phyloP scores from a whole-genome alignment of 2,329 filamentous ascomycete genomes.

The Fusarium sp. region DNA sequence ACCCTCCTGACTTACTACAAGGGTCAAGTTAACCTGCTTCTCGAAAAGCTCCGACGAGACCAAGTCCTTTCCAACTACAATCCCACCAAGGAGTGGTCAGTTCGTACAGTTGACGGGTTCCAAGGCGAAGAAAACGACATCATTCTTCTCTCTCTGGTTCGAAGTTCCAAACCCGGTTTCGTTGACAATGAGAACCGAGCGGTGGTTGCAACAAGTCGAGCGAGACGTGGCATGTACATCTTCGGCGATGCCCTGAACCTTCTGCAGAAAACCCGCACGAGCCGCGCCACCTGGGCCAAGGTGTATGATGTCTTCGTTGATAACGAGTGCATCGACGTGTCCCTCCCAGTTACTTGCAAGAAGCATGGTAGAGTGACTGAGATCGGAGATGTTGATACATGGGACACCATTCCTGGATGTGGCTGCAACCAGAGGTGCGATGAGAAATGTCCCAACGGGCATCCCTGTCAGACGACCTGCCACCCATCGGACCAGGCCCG shows the following conservation, averaged over 20 bases:
- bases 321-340: conserved; percentile 47
- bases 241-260: conserved; percentile 79
- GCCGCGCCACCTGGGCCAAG: conserved; percentile 55
- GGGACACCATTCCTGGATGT: conserved; percentile 50
- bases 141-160: conserved; percentile 82
- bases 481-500: conserved; percentile 26
- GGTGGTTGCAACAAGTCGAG: conserved; percentile 74
- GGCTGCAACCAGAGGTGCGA: conserved; percentile 33
- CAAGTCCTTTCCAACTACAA: conserved; percentile 41
- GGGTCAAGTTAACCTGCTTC: conserved; percentile 78
- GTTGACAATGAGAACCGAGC: conserved; percentile 71
- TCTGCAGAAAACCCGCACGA: conserved; percentile 58
- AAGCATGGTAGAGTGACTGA: conserved; percentile 66
- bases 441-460: conserved; percentile 36
- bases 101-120: conserved; percentile 88
- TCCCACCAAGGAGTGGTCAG: conserved; percentile 60
- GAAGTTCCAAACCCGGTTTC: conserved; percentile 82
- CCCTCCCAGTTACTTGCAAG: conserved; percentile 73
- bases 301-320: conserved; percentile 56
- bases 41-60: conserved; percentile 58
- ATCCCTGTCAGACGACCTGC: conserved; percentile 35
- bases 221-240: conserved; percentile 83
- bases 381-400: conserved; percentile 67
- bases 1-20: conserved; percentile 91
- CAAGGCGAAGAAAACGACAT: conserved; percentile 93